These are phyloP conservation scores for Fagus sylvatica DNA, from an alignment of 306 rosid species.

Conservation along the genomic window DNA sequence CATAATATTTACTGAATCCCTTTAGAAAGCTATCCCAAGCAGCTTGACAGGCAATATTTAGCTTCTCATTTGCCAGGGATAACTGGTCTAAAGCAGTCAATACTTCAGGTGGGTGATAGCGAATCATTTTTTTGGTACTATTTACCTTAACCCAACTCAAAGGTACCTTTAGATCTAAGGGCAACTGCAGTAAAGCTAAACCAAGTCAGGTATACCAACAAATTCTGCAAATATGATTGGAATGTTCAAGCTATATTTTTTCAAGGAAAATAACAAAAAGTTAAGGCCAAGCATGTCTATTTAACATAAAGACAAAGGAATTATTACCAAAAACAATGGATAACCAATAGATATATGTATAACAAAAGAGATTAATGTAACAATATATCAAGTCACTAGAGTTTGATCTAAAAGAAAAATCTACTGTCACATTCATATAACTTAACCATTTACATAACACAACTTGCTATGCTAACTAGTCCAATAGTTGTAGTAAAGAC, in stretches of 20 bases:
- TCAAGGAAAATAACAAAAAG: constrained; percentile 11
- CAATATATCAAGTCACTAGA: constrained; percentile 4
- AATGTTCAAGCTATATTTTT: constrained; percentile 4
- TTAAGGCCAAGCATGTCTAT: constrained; percentile 12
- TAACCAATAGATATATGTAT: background rate
- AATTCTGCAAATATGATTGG: too few relatives aligned
- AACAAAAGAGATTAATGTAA: constrained; percentile 10
- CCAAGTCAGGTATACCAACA: constrained; percentile 1
- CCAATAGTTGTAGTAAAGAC: background rate
- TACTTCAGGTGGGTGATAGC: constrained; percentile 96
- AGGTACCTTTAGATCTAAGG: constrained; percentile 76
- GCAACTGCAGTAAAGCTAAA: constrained; percentile 52
- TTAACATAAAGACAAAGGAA: background rate
- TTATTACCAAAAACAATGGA: constrained; percentile 13
- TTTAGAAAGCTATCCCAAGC: constrained; percentile 86
- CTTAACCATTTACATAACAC: background rate
- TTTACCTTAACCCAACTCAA: constrained; percentile 80
- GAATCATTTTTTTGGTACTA: constrained; percentile 81
- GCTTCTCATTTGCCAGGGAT: constrained; percentile 77
- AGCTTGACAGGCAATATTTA: constrained; percentile 59
- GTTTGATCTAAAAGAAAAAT: background rate
- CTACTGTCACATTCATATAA: background rate
- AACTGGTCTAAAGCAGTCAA: constrained; percentile 68
- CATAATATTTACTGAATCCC: constrained; percentile 63
- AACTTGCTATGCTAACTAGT: background rate